These are phyloP conservation scores for Orbilia brochopaga DNA, from an alignment of 2,329 filamentous ascomycete species.

Conservation along the genomic window DNA sequence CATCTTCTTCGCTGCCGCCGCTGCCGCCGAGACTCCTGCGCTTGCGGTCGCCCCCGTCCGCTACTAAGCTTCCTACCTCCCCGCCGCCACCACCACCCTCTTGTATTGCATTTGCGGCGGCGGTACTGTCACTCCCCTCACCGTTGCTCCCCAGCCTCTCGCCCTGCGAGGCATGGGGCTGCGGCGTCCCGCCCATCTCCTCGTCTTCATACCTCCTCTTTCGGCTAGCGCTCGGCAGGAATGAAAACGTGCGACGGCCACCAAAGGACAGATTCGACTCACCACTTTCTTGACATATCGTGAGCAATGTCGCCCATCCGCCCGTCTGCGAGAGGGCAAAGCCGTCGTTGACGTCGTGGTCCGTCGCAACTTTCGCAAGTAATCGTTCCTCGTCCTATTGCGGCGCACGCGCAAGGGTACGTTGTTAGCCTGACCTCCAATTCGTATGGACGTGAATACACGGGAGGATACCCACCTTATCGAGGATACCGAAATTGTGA, in stretches of 20 bases:
- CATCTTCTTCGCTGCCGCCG: conserved; percentile 5
- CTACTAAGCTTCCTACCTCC: conserved; percentile 12
- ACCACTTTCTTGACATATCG: conserved; percentile 95
- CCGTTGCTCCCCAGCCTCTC: conserved; percentile 22
- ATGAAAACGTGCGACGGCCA: conserved; percentile 43
- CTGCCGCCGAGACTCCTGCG: background rate
- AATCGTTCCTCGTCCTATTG: conserved; percentile 85
- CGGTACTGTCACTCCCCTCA: background rate
- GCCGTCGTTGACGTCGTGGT: conserved; percentile 78
- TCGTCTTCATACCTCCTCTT: conserved; percentile 50
- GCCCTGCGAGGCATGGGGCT: conserved; percentile 19
- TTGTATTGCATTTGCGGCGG: background rate
- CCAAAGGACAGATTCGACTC: conserved; percentile 71
- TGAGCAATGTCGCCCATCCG: conserved; percentile 92
- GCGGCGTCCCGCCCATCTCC: conserved; percentile 20
- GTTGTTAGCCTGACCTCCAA: conserved; percentile 54
- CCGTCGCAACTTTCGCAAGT: conserved; percentile 81
- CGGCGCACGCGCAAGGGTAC: background rate
- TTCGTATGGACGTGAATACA: background rate
- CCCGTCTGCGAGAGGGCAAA: conserved; percentile 82
- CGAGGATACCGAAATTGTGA: conserved; percentile 77
- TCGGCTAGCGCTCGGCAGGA: conserved; percentile 50
- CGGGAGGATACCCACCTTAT: conserved; percentile 68
- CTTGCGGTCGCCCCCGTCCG: background rate
- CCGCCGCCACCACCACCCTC: conserved; percentile 1